phyloP scores from a whole-genome alignment of 2,329 filamentous ascomycete species.

The Incumbomyces lentus region DNA sequence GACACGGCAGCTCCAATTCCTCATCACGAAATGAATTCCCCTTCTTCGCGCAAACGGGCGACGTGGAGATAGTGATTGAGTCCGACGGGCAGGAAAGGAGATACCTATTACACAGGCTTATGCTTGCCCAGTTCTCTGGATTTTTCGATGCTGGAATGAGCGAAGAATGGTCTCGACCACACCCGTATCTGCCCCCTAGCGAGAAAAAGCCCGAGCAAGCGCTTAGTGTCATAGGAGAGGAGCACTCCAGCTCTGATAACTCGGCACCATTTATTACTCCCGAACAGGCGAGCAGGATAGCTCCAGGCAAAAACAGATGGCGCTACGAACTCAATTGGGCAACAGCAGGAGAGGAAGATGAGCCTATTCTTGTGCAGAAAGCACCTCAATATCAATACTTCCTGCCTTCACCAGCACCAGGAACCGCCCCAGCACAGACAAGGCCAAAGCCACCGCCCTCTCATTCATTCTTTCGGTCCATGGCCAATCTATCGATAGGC shows the following conservation, averaged over 20 bases:
- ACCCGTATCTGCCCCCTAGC: slow-evolving; percentile 1
- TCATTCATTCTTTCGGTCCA: slow-evolving; percentile 72
- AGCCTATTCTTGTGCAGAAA: slow-evolving; percentile 64
- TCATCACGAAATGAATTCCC: slow-evolving; percentile 83
- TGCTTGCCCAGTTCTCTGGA: slow-evolving; percentile 77
- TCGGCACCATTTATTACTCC: slow-evolving; percentile 27
- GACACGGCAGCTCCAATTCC: slow-evolving; percentile 65
- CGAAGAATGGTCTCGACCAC: slow-evolving; percentile 58
- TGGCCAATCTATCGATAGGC: slow-evolving; percentile 61
- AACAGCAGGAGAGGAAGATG: slow-evolving; percentile 56
- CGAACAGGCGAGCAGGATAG: slow-evolving; percentile 16
- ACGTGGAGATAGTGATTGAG: slow-evolving; percentile 78
- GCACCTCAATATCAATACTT: slow-evolving; percentile 15
- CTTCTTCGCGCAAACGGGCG: slow-evolving; percentile 77
- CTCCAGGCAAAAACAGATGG: slow-evolving; percentile 55
- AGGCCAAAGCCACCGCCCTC: slow-evolving; percentile 53
- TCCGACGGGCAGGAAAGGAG: slow-evolving; percentile 63
- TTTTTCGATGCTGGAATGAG: slow-evolving; percentile 85
- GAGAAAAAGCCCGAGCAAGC: slow-evolving; percentile 27
- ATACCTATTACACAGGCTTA: slow-evolving; percentile 80
- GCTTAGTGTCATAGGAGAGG: slow-evolving; percentile 45
- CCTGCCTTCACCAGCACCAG: slow-evolving; percentile 17
- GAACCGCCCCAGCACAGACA: slow-evolving; percentile 39
- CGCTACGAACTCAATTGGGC: slow-evolving; percentile 78
- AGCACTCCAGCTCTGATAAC: slow-evolving; percentile 28